Percentiles rank a stretch among this genome's conserved stretches.
Evolutionary conservation across 2,329 filamentous ascomycete species (phyloP).

Genomic region (Cryphonectria nitschkei): DNA sequence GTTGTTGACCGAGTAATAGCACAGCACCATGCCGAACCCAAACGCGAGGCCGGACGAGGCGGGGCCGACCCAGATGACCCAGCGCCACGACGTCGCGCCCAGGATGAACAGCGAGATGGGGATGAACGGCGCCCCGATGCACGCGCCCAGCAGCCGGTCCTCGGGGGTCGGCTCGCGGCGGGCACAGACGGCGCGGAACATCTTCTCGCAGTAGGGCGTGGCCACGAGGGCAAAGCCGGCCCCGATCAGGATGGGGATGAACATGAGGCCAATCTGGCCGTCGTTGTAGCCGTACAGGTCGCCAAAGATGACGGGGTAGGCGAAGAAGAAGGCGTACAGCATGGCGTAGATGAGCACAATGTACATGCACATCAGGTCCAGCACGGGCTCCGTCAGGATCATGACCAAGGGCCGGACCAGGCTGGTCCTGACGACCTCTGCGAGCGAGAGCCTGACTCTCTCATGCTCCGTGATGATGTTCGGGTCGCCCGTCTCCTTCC

Average conservation of each 20-base stretch:
- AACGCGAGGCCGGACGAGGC: slow-evolving; percentile 40
- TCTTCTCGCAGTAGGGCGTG: slow-evolving; percentile 1
- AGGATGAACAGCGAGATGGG: slow-evolving; percentile 71
- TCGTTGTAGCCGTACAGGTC: slow-evolving; percentile 3
- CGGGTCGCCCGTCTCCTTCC: slow-evolving; percentile 16
- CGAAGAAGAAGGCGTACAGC: slow-evolving; percentile 13
- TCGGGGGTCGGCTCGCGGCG: slow-evolving; percentile 43
- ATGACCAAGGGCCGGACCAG: slow-evolving; percentile 7
- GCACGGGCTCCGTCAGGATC: slow-evolving; percentile 14
- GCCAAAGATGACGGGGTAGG: slow-evolving; percentile 12
- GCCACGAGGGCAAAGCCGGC: slow-evolving; percentile 40
- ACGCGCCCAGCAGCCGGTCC: slow-evolving; percentile 63
- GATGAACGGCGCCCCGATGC: slow-evolving; percentile 64
- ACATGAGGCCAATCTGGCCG: slow-evolving; percentile 33
- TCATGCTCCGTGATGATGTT: slow-evolving; percentile 10
- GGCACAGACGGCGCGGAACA: slow-evolving; percentile 1
- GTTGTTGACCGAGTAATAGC: slow-evolving; percentile 58
- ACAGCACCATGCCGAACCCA: slow-evolving; percentile 47
- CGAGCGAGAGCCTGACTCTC: not conserved
- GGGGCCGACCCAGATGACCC: slow-evolving; percentile 54
- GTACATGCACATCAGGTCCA: slow-evolving; percentile 15
- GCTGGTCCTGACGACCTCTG: slow-evolving; percentile 8
- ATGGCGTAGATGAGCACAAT: slow-evolving; percentile 14
- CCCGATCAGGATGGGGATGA: slow-evolving; percentile 45
- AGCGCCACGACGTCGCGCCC: slow-evolving; percentile 64